Evolutionary conservation across 768 basidiomycete species (phyloP).

Genomic region (Rhodosporidiobolus odoratus): DNA sequence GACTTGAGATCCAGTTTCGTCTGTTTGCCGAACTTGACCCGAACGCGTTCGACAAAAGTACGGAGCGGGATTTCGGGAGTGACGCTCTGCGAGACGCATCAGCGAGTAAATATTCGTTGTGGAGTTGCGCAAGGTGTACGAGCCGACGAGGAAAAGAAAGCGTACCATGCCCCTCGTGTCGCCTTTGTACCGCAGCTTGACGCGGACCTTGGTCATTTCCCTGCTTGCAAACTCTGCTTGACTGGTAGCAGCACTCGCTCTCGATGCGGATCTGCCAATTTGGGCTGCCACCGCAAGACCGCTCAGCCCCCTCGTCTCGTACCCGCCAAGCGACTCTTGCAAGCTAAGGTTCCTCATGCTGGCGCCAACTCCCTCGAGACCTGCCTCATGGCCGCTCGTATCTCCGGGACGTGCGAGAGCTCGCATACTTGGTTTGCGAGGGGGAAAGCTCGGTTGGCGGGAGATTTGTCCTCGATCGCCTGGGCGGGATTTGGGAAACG

Average conservation of each 20-base stretch:
- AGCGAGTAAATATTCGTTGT: neutral
- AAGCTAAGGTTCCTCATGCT: neutral
- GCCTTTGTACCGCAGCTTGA: constrained; percentile 30
- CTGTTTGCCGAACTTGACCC: constrained; percentile 22
- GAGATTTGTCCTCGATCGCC: too few species aligned
- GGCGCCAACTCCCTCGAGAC: neutral
- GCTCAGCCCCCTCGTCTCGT: too few species aligned
- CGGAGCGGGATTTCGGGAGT: neutral
- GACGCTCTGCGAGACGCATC: constrained; percentile 7
- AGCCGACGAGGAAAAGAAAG: neutral
- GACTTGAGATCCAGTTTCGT: constrained; percentile 6
- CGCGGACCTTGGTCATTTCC: constrained; percentile 14
- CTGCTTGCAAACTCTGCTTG: neutral
- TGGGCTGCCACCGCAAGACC: neutral
- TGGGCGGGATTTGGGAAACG: too few species aligned
- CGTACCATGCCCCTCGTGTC: constrained; percentile 35
- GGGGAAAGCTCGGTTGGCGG: too few species aligned
- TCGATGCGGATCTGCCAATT: neutral
- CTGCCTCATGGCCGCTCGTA: neutral
- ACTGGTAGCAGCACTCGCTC: neutral
- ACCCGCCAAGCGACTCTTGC: too few species aligned
- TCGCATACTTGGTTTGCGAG: neutral
- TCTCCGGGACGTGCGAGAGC: neutral
- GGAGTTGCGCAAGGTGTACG: neutral
- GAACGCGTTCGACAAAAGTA: constrained; percentile 26